phyloP scores from a whole-genome alignment of 2,329 filamentous ascomycete genomes.

The Colletotrichum ledebouriae region DNA sequence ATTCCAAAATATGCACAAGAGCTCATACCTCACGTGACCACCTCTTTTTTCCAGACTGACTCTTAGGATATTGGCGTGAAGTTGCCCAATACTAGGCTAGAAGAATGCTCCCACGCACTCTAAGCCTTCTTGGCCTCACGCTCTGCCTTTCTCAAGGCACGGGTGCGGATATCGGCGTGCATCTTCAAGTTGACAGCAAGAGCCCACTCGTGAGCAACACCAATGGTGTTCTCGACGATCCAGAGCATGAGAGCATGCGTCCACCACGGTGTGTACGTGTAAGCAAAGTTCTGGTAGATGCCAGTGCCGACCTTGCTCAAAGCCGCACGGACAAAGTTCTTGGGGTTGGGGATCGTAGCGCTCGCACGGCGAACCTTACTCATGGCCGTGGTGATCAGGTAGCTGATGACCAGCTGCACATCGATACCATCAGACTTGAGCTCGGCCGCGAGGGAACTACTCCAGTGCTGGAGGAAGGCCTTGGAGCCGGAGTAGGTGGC shows the following conservation, averaged over 20 bases:
- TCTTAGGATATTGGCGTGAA: not conserved
- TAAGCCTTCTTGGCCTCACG: constrained; percentile 79
- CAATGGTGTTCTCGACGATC: constrained; percentile 74
- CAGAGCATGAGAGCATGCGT: constrained; percentile 91
- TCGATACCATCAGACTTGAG: constrained; percentile 84
- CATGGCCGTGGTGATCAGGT: constrained; percentile 97
- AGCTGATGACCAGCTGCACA: constrained; percentile 91
- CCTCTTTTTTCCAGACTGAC: not conserved
- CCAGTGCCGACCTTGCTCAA: constrained; percentile 86
- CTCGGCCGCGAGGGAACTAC: constrained; percentile 85
- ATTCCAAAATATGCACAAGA: not conserved
- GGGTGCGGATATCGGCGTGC: constrained; percentile 85
- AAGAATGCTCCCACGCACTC: no score
- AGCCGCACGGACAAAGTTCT: constrained; percentile 82
- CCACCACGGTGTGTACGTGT: constrained; percentile 95
- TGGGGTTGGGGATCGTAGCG: constrained; percentile 83
- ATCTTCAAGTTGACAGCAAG: constrained; percentile 72
- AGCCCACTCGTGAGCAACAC: constrained; percentile 61
- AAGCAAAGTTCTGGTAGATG: constrained; percentile 81
- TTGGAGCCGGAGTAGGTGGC: constrained; percentile 98
- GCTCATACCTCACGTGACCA: not conserved
- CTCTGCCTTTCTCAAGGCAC: constrained; percentile 86
- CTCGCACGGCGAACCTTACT: constrained; percentile 90
- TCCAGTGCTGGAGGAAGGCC: constrained; percentile 98
- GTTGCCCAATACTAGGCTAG: no score